Evolutionary conservation across 2,329 filamentous ascomycete species (phyloP).

Genomic region (Fusarium fracticaudum): DNA sequence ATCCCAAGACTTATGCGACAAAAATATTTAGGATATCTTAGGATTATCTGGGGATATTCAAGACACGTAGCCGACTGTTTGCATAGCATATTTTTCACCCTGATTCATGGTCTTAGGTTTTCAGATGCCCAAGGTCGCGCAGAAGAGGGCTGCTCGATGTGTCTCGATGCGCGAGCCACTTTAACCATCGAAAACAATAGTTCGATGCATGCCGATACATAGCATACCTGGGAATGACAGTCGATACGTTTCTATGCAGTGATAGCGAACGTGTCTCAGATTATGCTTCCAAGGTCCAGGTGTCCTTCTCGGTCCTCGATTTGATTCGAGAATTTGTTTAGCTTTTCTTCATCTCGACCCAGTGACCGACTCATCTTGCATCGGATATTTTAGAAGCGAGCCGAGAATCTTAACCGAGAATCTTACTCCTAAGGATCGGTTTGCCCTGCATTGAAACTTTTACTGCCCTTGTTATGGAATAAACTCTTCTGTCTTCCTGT

Average conservation of each 20-base stretch:
- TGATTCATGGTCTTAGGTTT: not conserved
- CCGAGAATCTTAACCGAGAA: slow-evolving; percentile 20
- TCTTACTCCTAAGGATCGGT: not conserved
- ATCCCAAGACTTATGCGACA: not conserved
- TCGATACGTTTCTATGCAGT: not conserved
- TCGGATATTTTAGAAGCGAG: slow-evolving; percentile 25
- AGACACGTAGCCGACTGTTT: not conserved
- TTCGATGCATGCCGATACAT: slow-evolving; percentile 13
- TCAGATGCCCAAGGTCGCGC: not conserved
- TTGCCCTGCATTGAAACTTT: not conserved
- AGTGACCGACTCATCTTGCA: slow-evolving; percentile 26
- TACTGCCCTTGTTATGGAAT: not conserved
- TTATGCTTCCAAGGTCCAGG: not conserved
- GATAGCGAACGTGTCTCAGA: slow-evolving; percentile 27
- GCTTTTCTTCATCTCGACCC: slow-evolving; percentile 1
- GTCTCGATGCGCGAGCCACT: slow-evolving; percentile 18
- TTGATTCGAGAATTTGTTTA: slow-evolving; percentile 2
- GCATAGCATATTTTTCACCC: not conserved
- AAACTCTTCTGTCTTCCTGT: not conserved
- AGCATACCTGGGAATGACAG: slow-evolving; percentile 2
- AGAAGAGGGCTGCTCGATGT: not conserved
- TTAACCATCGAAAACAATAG: slow-evolving; percentile 26
- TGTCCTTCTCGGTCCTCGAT: slow-evolving; percentile 16
- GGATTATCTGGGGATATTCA: not conserved
- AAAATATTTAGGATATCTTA: not conserved